Base-by-base conservation (phyloP, 2,329 filamentous ascomycete species). In the Aspergillus oerlinghausenensis region DNA sequence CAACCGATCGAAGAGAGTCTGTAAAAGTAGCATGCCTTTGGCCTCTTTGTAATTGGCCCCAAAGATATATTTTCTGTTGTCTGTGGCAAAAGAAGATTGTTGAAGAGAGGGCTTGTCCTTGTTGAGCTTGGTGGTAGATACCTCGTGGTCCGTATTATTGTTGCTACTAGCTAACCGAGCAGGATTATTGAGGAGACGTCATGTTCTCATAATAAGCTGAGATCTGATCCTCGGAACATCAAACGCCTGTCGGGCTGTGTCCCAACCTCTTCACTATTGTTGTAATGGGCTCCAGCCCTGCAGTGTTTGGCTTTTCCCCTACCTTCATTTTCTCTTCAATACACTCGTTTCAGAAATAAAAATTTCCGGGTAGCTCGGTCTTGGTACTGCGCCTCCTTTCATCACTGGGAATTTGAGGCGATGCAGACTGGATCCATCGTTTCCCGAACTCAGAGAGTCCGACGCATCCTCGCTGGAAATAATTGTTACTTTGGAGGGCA, bases 341-440 rank as follows among this genome's bases (percentile, higher is more conserved):
- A 28, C 26, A 21, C n/a, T 51, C n/a, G 28, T 51, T 47, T 54
- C 54, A 32, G 40, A 29, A 50, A 21, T 29, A 38, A 47, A 55
- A 54, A 43, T 55, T 49, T 38, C 40, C 14, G 32, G 32, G 7
- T 17, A 38, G 32, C 32, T 49, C 38, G 29, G 38, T 52, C 43
- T 45, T 43, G 19, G 38, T 38, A 26, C 38, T 51, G 49, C 48
- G 40, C 50, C 28, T 52, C 38, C 43, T 23, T 49, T 9, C 26
- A 19, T 29, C 23, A 51, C 54, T 56, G 60, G 63, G 54, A 55
- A 49, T 56, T 56, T 58, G 64, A 62, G 60, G 64, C 60, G 59
- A 70, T 70, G 68, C 61, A 62, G 63, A 58, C 58, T 59, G 60
- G 56, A 63, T 55, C 54, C 60, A 54, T 49, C 50, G 48, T 55